Evolutionary conservation across 352 stramenopile genomes (phyloP).

Genomic region (Pythium aquatile): DNA sequence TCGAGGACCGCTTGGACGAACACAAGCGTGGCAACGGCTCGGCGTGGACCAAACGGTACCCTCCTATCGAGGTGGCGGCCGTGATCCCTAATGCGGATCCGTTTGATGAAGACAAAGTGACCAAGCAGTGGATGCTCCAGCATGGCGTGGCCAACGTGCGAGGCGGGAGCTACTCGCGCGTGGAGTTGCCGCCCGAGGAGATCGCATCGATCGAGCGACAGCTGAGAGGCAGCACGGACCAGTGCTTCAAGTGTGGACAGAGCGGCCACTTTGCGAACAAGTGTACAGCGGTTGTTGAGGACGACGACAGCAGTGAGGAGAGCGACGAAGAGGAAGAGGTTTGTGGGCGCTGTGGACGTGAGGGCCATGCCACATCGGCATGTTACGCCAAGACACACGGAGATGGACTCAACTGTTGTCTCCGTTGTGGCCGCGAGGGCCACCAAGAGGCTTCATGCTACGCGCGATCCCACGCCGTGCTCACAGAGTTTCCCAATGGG

Average conservation of each 20-base stretch:
- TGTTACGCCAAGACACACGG: constrained; percentile 24
- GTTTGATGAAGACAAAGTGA: constrained; percentile 26
- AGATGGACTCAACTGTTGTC: constrained; percentile 18
- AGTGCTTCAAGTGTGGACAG: constrained; percentile 23
- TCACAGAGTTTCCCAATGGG: constrained; percentile 10
- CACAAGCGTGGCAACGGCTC: constrained; percentile 21
- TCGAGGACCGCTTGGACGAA: constrained; percentile 21
- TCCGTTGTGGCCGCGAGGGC: constrained; percentile 20
- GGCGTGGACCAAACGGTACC: constrained; percentile 22
- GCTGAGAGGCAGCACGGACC: constrained; percentile 18
- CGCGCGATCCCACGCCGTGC: constrained; percentile 16
- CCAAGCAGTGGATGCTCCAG: constrained; percentile 24
- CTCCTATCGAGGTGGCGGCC: constrained; percentile 12
- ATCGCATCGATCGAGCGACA: constrained; percentile 14
- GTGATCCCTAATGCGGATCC: constrained; percentile 19
- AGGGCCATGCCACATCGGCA: constrained; percentile 13
- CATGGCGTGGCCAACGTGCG: constrained; percentile 22
- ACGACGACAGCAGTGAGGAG: constrained; percentile 9
- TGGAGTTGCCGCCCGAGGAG: constrained; percentile 12
- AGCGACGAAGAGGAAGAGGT: constrained; percentile 12
- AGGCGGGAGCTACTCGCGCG: constrained; percentile 15
- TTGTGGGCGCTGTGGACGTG: constrained; percentile 18
- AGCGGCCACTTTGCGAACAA: constrained; percentile 22
- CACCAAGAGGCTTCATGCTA: constrained; percentile 18
- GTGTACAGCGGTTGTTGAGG: constrained; percentile 16